These are phyloP conservation scores for Chalciporus sp. DNA, from an alignment of 1,284 basidiomycete genomes.

Conservation along the genomic window DNA sequence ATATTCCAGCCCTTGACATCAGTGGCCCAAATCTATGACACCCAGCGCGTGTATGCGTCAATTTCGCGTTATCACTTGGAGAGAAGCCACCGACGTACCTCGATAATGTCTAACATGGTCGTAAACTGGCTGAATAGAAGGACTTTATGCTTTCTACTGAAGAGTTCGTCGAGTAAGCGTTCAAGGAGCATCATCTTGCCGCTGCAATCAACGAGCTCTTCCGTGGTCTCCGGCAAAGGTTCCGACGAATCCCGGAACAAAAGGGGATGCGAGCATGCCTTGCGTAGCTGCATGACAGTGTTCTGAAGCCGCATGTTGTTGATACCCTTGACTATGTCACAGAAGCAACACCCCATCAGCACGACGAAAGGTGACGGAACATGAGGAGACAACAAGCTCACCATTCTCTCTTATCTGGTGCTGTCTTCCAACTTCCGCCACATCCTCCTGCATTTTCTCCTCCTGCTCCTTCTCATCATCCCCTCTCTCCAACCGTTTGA, in stretches of 20 bases:
- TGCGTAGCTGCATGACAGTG: conserved; percentile 91
- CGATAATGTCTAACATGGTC: conserved; percentile 93
- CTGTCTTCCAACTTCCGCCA: conserved; percentile 50
- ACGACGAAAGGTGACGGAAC: not conserved
- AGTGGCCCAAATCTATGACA: conserved; percentile 76
- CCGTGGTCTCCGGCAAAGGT: conserved; percentile 45
- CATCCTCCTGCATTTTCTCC: conserved; percentile 41
- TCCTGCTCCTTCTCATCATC: conserved; percentile 41
- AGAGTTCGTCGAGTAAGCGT: conserved; percentile 84
- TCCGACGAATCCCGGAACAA: conserved; percentile 86
- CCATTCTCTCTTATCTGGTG: conserved; percentile 62
- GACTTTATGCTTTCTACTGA: conserved; percentile 85
- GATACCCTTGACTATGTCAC: conserved; percentile 68
- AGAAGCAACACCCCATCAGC: not conserved
- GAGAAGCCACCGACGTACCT: conserved; percentile 49
- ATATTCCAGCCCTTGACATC: conserved; percentile 80
- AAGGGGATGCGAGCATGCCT: conserved; percentile 95
- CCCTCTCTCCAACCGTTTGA: conserved; percentile 59
- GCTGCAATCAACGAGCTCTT: conserved; percentile 81
- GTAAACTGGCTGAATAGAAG: conserved; percentile 95
- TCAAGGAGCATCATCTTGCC: conserved; percentile 98
- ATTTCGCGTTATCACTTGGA: not conserved
- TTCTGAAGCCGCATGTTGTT: conserved; percentile 94
- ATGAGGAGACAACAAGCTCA: conserved; percentile 39
- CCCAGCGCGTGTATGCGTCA: not conserved